phyloP scores from a whole-genome alignment of 495 filamentous ascomycete species.

The Xylona heveae region DNA sequence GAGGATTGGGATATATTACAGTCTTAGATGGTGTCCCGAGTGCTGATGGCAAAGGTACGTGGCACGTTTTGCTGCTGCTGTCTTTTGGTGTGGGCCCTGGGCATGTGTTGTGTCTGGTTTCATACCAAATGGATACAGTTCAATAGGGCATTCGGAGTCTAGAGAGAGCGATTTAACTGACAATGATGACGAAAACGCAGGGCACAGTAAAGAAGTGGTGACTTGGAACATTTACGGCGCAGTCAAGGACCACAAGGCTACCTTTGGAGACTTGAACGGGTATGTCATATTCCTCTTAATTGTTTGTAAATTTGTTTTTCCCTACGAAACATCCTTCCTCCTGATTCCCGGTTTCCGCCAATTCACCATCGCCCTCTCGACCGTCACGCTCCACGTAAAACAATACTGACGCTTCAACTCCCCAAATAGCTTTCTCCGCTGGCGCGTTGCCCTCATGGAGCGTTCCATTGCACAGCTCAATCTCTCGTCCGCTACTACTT shows the following conservation, averaged over 20 bases:
- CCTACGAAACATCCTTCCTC: conserved; percentile 2
- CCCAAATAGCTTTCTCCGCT: conserved; percentile 58
- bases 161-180: no score
- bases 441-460: conserved; percentile 79
- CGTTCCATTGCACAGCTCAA: conserved; percentile 47
- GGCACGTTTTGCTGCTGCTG: no score
- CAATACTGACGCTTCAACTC: conserved; percentile 10
- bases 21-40: conserved; percentile 23
- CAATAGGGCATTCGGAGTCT: no score
- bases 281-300: conserved; percentile 20
- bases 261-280: conserved; percentile 62
- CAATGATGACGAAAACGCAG: conserved; percentile 13
- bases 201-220: conserved; percentile 15
- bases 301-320: background rate
- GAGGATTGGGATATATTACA: conserved; percentile 31
- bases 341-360: no score
- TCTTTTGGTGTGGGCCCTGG: no score
- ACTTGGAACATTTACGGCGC: conserved; percentile 82
- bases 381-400: no score
- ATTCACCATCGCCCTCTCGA: no score
- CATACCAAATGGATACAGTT: no score
- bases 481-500: conserved; percentile 37
- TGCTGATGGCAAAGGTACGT: no score
- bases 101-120: no score
- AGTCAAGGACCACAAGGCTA: conserved; percentile 46